Base-by-base conservation (phyloP, 2,329 filamentous ascomycete species). In the Botrytis porri region DNA sequence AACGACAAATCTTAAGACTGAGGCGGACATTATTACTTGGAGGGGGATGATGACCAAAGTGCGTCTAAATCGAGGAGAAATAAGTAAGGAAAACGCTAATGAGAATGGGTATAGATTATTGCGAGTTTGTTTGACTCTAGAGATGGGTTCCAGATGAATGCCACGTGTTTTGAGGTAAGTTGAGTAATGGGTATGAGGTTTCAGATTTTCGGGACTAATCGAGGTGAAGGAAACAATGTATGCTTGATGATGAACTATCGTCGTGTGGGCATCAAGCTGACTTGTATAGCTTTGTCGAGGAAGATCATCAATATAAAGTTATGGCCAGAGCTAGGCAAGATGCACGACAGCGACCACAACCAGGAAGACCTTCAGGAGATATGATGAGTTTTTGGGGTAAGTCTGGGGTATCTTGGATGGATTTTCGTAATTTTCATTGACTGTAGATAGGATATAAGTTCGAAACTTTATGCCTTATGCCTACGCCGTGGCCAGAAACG, bases 11-110 rank as follows among this genome's bases (percentile, higher is more conserved):
- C 90, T 91, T 45, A 64, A 57, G 48, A 67, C 48, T 1, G 90
- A 94, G 75, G 91, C 92, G 3, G 90, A 97, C 78, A 81, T 98
- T 63, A 87, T 98, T 69, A 98, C 95, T 1, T 99, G 95, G 95
- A 87, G 96, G 79, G 96, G 96, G 54, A 98, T 98, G 94, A 95
- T 99, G 91, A 98, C 96, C 75, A 99, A 98, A 87, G 94, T 95
- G 80, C 70, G 73, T 64, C 48, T 59, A 43, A 22, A 39, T 71
- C 54, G 10, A 29, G n/a, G 39, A n/a, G 9, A 22, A 25, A 69
- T 1, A 29, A 45, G 37, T 4, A 22, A 16, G 20, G 29, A 7
- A 43, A 43, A n/a, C 39, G 12, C 37, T 59, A 54, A 69, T 32
- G 54, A n/a, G 18, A 14, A 32, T 4, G 32, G 7, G 18, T 61